phyloP scores from a whole-genome alignment of 2,329 filamentous ascomycete genomes.

The Escovopsis sp. region DNA sequence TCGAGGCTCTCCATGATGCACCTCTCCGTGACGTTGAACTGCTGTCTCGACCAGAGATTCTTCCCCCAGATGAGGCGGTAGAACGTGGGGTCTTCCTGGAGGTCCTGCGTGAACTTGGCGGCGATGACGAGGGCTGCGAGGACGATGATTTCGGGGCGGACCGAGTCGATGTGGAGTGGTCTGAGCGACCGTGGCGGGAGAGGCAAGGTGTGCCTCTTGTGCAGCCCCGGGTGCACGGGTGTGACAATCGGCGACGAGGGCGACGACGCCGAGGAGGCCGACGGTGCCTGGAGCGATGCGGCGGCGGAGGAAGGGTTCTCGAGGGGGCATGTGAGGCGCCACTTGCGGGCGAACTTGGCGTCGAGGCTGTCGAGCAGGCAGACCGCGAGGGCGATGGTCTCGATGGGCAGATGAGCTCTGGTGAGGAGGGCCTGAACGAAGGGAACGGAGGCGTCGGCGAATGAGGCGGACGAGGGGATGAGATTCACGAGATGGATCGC shows the following conservation, averaged over 20 bases:
- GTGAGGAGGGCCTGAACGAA: conserved; percentile 46
- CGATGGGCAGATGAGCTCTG: conserved; percentile 41
- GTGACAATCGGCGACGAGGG: conserved; percentile 5
- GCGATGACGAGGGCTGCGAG: conserved; percentile 49
- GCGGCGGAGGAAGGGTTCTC: neutral
- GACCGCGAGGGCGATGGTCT: conserved; percentile 48
- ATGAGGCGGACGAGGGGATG: conserved; percentile 47
- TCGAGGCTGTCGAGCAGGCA: conserved; percentile 53
- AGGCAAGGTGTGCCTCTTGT: conserved; percentile 35
- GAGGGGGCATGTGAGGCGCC: conserved; percentile 40
- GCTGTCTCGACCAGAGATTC: conserved; percentile 41
- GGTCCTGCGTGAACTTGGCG: conserved; percentile 51
- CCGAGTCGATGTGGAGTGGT: conserved; percentile 43
- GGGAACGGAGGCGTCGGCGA: conserved; percentile 41
- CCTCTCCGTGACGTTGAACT: conserved; percentile 50
- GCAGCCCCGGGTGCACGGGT: conserved; percentile 3
- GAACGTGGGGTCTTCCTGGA: conserved; percentile 35
- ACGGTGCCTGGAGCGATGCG: conserved; percentile 10
- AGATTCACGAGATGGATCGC: conserved; percentile 53
- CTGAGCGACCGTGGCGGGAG: conserved; percentile 20
- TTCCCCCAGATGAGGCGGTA: conserved; percentile 41
- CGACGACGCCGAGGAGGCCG: neutral
- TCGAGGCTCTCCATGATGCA: conserved; percentile 49
- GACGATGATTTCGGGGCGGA: conserved; percentile 47
- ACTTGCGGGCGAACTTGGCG: conserved; percentile 45